These are phyloP conservation scores for Botryobasidium botryosum DNA, from an alignment of 768 basidiomycete genomes.

Conservation along the genomic window DNA sequence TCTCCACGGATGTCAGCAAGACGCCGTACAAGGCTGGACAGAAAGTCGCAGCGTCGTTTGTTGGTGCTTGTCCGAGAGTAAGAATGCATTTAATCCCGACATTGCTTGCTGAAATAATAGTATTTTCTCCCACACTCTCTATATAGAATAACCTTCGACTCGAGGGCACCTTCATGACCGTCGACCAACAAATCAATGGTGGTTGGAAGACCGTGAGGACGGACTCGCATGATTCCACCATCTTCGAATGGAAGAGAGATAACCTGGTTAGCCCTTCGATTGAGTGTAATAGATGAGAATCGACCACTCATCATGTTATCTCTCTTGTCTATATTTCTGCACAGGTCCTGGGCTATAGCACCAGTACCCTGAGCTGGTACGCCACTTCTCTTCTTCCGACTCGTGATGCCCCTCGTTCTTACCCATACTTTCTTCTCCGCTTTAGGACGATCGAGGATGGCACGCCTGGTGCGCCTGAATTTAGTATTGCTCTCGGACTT, in stretches of 20 bases:
- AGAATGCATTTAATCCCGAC: conserved; percentile 13
- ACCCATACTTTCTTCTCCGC: conserved; percentile 10
- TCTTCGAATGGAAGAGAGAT: conserved; percentile 44
- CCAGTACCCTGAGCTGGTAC: conserved; percentile 51
- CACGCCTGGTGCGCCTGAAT: conserved; percentile 2
- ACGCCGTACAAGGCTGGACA: conserved; percentile 37
- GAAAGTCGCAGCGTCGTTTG: conserved; percentile 44
- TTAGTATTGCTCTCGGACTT: neutral
- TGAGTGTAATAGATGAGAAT: neutral
- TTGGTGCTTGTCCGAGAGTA: conserved; percentile 65
- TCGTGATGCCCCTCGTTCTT: neutral
- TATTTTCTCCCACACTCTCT: neutral
- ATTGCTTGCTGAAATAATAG: neutral
- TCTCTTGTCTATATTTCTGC: neutral
- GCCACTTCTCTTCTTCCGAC: conserved; percentile 11
- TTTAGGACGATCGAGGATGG: conserved; percentile 44
- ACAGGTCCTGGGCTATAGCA: conserved; percentile 42
- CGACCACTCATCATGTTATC: neutral
- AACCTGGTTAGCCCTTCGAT: conserved; percentile 27
- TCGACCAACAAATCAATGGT: conserved; percentile 34
- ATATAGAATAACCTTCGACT: conserved; percentile 58
- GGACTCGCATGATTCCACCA: conserved; percentile 67
- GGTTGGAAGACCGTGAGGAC: conserved; percentile 43
- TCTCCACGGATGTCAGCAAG: conserved; percentile 36
- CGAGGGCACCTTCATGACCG: conserved; percentile 52